Conservation (phyloP, 2,329 filamentous ascomycete genomes). For the Paramyrothecium sp. region DNA sequence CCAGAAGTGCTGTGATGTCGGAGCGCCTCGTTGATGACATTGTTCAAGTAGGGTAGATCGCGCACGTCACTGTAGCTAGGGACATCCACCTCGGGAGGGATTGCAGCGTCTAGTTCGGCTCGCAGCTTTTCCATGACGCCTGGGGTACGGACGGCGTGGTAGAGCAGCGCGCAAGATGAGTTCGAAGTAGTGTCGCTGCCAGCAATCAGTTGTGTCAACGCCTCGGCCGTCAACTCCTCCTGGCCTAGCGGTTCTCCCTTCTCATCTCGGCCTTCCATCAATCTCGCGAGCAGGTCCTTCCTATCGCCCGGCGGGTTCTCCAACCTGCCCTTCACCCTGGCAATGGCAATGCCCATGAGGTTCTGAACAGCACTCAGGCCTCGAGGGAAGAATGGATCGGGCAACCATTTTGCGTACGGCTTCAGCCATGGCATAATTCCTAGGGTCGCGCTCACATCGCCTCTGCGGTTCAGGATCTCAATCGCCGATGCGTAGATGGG, state of each 20-base stretch:
- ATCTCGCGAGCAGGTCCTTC: slow-evolving; percentile 74
- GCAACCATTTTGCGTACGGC: slow-evolving; percentile 76
- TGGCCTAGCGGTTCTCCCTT: slow-evolving; percentile 73
- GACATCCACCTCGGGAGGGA: slow-evolving; percentile 61
- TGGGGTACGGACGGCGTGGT: slow-evolving; percentile 69
- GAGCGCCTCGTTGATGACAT: slow-evolving; percentile 79
- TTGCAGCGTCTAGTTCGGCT: slow-evolving; percentile 68
- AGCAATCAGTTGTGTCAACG: slow-evolving; percentile 83
- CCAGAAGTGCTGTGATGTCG: slow-evolving; percentile 85
- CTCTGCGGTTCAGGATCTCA: slow-evolving; percentile 83
- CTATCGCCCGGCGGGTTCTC: slow-evolving; percentile 67
- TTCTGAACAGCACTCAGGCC: slow-evolving; percentile 75
- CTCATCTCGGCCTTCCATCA: slow-evolving; percentile 85
- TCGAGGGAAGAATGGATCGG: slow-evolving; percentile 77
- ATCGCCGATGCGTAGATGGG: slow-evolving; percentile 75
- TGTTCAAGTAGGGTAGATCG: slow-evolving; percentile 72
- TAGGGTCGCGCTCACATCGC: slow-evolving; percentile 80
- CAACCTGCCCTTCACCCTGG: slow-evolving; percentile 72
- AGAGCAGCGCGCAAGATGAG: slow-evolving; percentile 80
- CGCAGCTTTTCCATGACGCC: slow-evolving; percentile 71
- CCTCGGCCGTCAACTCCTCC: slow-evolving; percentile 83
- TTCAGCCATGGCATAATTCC: slow-evolving; percentile 73
- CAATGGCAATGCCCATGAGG: slow-evolving; percentile 84
- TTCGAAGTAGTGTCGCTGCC: slow-evolving; percentile 77
- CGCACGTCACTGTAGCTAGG: slow-evolving; percentile 72